Percentiles rank a stretch among this genome's conserved stretches.
Conservation (phyloP, 2,329 filamentous ascomycete genomes). For the Botryosphaeria dothidea region DNA sequence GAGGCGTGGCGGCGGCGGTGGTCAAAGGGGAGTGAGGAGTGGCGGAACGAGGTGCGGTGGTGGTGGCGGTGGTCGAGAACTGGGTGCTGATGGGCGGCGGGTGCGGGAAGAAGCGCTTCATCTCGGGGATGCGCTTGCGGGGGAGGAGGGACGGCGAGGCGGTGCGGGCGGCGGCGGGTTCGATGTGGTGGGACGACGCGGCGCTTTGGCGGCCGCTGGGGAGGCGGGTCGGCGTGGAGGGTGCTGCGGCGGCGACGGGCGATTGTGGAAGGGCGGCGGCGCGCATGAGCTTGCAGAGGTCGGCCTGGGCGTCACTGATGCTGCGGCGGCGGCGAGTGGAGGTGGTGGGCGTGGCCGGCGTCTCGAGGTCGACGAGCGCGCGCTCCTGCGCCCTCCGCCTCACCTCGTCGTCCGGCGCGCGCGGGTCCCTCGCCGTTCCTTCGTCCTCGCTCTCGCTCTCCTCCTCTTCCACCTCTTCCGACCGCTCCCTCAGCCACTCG, state of each 20-base stretch:
- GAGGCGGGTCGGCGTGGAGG: background rate
- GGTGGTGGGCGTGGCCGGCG: background rate
- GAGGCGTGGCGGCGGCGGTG: background rate
- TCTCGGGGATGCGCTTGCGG: background rate
- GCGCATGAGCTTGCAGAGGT: background rate
- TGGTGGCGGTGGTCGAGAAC: background rate
- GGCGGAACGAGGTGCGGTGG: too few species aligned
- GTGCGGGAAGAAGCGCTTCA: background rate
- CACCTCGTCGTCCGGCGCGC: background rate
- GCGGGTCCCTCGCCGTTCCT: background rate
- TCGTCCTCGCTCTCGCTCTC: background rate
- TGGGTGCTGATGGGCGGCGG: background rate
- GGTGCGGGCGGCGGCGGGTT: too few species aligned
- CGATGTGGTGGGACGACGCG: background rate
- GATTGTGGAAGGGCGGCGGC: background rate
- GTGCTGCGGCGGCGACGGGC: background rate
- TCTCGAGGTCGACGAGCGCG: background rate
- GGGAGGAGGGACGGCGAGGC: too few species aligned
- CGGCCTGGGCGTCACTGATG: conserved; percentile 8
- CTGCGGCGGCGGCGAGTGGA: background rate
- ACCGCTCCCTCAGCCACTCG: background rate
- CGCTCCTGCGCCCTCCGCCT: background rate
- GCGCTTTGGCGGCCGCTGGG: background rate
- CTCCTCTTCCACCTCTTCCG: background rate
- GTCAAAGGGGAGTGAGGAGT: background rate